Conservation (phyloP, 2,329 filamentous ascomycete species). For the Diaporthe aspalathi region DNA sequence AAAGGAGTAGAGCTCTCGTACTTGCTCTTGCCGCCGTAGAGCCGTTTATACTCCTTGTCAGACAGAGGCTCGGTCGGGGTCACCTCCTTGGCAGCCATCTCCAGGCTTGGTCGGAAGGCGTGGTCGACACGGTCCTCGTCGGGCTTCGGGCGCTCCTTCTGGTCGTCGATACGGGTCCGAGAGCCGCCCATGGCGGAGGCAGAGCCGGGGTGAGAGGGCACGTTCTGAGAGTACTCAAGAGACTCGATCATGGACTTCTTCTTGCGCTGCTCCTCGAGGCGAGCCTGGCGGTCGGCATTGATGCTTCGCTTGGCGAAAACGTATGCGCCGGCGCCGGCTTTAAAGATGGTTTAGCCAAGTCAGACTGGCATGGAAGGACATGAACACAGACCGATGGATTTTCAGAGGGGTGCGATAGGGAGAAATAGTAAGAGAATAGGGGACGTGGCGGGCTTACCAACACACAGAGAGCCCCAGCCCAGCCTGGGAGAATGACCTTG, state of each 20-base stretch:
- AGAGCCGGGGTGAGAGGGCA: conserved; percentile 49
- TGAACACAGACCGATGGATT: not conserved
- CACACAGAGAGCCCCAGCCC: conserved; percentile 90
- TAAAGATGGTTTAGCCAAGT: conserved; percentile 34
- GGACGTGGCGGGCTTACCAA: conserved; percentile 71
- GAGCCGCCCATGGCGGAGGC: conserved; percentile 51
- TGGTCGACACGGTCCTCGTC: conserved; percentile 20
- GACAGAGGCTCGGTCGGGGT: conserved; percentile 84
- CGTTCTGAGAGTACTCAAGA: conserved; percentile 61
- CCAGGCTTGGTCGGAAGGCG: conserved; percentile 19
- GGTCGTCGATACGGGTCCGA: conserved; percentile 44
- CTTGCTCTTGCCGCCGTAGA: conserved; percentile 85
- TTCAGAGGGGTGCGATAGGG: not conserved
- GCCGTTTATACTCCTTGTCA: conserved; percentile 73
- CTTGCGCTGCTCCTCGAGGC: conserved; percentile 74
- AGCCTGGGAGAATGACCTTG: conserved; percentile 66
- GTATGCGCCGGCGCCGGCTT: conserved; percentile 91
- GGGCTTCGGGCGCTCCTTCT: conserved; percentile 55
- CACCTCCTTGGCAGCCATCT: conserved; percentile 63
- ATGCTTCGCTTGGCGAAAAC: conserved; percentile 95
- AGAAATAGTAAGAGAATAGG: not conserved
- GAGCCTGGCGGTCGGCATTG: conserved; percentile 84
- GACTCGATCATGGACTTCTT: conserved; percentile 70
- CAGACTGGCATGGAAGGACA: conserved; percentile 22
- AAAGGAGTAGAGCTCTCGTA: conserved; percentile 86